Evolutionary conservation across 1,284 basidiomycete genomes (phyloP).

Genomic region (Ganoderma sp.): DNA sequence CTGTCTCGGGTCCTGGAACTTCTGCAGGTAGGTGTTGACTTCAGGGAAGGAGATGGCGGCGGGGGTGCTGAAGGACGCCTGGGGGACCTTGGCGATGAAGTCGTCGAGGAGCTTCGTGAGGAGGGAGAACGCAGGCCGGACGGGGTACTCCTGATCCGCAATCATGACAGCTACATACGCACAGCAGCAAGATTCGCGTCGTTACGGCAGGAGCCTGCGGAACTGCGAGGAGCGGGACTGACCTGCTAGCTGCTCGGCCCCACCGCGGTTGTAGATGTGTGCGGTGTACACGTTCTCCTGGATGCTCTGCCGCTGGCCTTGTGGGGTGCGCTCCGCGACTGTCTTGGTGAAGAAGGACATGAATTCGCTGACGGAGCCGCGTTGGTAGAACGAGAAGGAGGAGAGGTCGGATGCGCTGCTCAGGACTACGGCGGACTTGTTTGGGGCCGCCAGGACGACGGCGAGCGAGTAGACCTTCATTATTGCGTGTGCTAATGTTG

Average conservation of each 20-base stretch:
- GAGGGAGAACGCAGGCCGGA: conserved; percentile 94
- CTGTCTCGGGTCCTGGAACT: conserved; percentile 98
- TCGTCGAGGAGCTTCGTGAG: conserved; percentile 96
- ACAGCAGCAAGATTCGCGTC: neutral
- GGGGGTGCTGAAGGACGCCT: conserved; percentile 68
- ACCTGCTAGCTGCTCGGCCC: conserved; percentile 83
- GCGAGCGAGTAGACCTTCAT: conserved; percentile 81
- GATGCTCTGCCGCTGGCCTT: conserved; percentile 90
- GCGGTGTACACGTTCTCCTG: conserved; percentile 96
- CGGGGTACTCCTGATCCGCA: conserved; percentile 96
- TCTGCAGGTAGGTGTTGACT: conserved; percentile 81
- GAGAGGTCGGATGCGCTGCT: conserved; percentile 83
- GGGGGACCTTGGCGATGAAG: conserved; percentile 82
- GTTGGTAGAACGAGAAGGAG: conserved; percentile 94
- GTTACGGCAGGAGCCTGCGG: neutral
- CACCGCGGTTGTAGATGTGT: conserved; percentile 89
- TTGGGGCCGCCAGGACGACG: conserved; percentile 62
- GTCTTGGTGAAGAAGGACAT: conserved; percentile 93
- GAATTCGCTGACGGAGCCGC: conserved; percentile 85
- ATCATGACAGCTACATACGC: conserved; percentile 79
- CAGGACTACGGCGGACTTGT: conserved; percentile 68
- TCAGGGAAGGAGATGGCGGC: conserved; percentile 72
- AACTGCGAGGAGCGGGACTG: conserved; percentile 35
- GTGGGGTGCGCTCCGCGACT: conserved; percentile 87
- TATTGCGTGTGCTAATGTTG: neutral